Evolutionary conservation across 345 rosid species (phyloP).

Genomic region (Populus euphratica): DNA sequence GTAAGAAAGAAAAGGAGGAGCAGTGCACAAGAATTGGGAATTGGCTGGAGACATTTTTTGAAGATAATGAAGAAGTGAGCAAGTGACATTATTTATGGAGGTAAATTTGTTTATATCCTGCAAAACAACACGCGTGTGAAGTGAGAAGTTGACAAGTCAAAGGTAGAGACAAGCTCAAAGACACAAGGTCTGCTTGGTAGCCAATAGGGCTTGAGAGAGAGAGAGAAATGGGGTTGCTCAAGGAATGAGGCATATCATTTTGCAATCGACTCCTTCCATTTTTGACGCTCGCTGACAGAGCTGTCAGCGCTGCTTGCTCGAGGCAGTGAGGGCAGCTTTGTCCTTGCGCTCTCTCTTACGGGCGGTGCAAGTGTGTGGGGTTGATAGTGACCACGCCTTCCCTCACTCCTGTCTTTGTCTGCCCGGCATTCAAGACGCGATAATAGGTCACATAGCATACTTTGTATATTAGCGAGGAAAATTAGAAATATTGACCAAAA

Average conservation of each 20-base stretch:
- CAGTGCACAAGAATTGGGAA: no score
- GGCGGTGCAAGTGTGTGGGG: neutral
- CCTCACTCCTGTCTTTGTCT: conserved; percentile 39
- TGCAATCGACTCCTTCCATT: conserved; percentile 60
- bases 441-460: no score
- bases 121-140: no score
- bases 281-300: conserved; percentile 56
- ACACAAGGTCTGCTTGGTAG: conserved; percentile 23
- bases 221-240: neutral
- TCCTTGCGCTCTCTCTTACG: conserved; percentile 19
- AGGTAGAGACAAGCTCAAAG: conserved; percentile 35
- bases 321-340: conserved; percentile 24
- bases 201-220: conserved; percentile 5
- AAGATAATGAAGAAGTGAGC: no score
- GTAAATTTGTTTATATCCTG: no score
- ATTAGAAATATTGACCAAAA: no score
- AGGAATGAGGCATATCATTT: conserved; percentile 45
- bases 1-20: neutral
- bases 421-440: conserved; percentile 40
- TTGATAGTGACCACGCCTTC: conserved; percentile 45
- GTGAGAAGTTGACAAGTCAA: no score
- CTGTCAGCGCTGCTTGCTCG: conserved; percentile 33
- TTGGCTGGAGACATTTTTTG: neutral
- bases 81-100: no score
- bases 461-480: no score